Percentiles rank a stretch among this genome's conserved stretches.
phyloP scores from a whole-genome alignment of 2,329 filamentous ascomycete species.

The Microcyclospora pomicola region DNA sequence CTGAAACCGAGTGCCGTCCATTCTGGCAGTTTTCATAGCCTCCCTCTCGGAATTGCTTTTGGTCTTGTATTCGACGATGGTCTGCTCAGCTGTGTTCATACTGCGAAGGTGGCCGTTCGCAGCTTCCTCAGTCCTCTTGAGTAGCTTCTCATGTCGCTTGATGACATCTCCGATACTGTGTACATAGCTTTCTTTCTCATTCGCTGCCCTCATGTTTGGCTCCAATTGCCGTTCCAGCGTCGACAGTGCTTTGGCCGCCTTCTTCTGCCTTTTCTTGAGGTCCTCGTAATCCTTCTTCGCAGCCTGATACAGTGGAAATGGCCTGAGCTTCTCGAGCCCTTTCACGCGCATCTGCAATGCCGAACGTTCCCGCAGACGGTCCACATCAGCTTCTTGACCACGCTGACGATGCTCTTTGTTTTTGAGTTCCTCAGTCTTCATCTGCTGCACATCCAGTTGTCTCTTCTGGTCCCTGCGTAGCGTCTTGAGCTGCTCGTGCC shows the following conservation, averaged over 20 bases:
- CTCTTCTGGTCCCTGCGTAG: conserved; percentile 57
- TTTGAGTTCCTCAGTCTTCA: conserved; percentile 48
- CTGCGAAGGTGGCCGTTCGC: conserved; percentile 24
- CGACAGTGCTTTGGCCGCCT: conserved; percentile 43
- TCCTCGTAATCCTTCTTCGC: conserved; percentile 35
- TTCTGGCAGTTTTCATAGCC: conserved; percentile 27
- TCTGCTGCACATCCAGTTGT: conserved; percentile 33
- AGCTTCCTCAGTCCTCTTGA: conserved; percentile 43
- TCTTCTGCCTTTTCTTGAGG: conserved; percentile 42
- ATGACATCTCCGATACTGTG: conserved; percentile 43
- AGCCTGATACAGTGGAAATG: conserved; percentile 51
- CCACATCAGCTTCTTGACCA: conserved; percentile 65
- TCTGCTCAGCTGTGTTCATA: conserved; percentile 25
- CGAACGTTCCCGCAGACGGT: conserved; percentile 64
- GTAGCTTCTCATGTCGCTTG: conserved; percentile 37
- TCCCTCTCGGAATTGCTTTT: conserved; percentile 28
- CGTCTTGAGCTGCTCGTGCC: conserved; percentile 61
- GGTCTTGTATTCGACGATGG: conserved; percentile 21
- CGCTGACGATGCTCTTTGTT: conserved; percentile 60
- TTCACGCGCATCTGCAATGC: conserved; percentile 50
- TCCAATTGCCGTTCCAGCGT: conserved; percentile 47
- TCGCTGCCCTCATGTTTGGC: conserved; percentile 56
- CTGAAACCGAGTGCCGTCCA: conserved; percentile 17
- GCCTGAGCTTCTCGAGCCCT: conserved; percentile 50
- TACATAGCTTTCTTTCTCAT: conserved; percentile 55